Evolutionary conservation across 1,284 basidiomycete genomes (phyloP).

Genomic region (Fomitiporia mediterranea): DNA sequence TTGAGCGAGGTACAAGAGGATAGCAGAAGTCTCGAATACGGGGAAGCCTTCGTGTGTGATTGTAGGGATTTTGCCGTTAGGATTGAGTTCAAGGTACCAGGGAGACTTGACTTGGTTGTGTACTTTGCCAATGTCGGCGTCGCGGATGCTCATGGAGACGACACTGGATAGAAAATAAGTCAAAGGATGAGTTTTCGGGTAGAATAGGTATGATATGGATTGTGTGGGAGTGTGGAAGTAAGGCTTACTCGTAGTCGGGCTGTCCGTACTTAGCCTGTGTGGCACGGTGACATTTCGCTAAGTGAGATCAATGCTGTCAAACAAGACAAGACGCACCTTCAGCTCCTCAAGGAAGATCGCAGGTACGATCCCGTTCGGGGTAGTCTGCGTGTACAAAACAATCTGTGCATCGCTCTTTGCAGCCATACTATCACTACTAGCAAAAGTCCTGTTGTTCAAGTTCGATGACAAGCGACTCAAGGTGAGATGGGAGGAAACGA

Average conservation of each 20-base stretch:
- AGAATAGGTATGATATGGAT: conserved; percentile 29
- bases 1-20: conserved; percentile 50
- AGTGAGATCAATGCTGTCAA: not conserved
- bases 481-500: not conserved
- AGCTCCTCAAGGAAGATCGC: conserved; percentile 43
- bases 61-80: conserved; percentile 57
- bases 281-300: conserved; percentile 21
- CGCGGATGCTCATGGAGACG: conserved; percentile 27
- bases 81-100: conserved; percentile 55
- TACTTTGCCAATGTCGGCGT: conserved; percentile 30
- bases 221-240: conserved; percentile 22
- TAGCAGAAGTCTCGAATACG: conserved; percentile 53
- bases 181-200: too few species aligned
- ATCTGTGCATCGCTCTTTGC: not conserved
- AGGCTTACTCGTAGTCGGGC: conserved; percentile 36
- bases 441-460: not conserved
- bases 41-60: conserved; percentile 41
- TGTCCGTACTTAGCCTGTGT: conserved; percentile 36
- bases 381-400: conserved; percentile 9
- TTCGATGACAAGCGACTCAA: not conserved
- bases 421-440: not conserved
- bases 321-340: conserved; percentile 13
- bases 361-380: conserved; percentile 20
- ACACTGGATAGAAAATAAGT: too few species aligned
- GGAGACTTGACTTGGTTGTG: conserved; percentile 47